Base-by-base conservation (phyloP, 495 filamentous ascomycete genomes). In the Pyrenula massariospora region DNA sequence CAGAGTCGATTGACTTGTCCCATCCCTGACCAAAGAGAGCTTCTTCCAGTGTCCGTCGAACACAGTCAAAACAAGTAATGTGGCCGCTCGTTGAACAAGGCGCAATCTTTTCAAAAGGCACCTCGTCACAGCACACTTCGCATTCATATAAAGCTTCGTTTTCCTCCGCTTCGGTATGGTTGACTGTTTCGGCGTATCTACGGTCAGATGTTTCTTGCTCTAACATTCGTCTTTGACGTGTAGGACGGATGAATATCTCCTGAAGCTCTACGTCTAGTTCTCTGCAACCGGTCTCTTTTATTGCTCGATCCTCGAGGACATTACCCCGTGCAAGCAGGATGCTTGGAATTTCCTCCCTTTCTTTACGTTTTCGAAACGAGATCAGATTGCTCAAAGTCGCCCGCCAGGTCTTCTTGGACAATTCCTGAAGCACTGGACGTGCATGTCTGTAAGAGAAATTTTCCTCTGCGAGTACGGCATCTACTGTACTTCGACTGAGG, bases 21-120 rank as follows among this genome's bases (percentile, higher is more conserved):
- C 90, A 95, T 31, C 88, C 88, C 65, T 98, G 93, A 0, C 93
- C 93, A 68, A 92, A 98, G 0, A 98, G 66, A 8, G 89, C 89
- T 66, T 96, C 91, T 48, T 83, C 81, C 25, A 89, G 77, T 48
- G 88, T 84, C 56, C 84, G 80, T 54, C 83, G 82, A 23, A 98
- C 83, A 63, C 93, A 98, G 22, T 76, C 75, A 66, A 88, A 88
- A 73, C 93, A 98, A 58, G 96, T 80, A 64, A 91, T 78, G 73
- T 98, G 93, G 21, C 81, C 81, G 24, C 79, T 76, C 22, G 72
- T 67, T 60, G 73, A 81, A 64, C 93, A 98, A 1, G 84, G 79
- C 8, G 88, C 81, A 21, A 95, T 78, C 67, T 89, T 84, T 65
- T 96, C 88, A 60, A 95, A 94, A 0, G 87, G 73, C 42, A 77